phyloP scores from a whole-genome alignment of 1,284 basidiomycete genomes.

The Rhodofomes roseus region DNA sequence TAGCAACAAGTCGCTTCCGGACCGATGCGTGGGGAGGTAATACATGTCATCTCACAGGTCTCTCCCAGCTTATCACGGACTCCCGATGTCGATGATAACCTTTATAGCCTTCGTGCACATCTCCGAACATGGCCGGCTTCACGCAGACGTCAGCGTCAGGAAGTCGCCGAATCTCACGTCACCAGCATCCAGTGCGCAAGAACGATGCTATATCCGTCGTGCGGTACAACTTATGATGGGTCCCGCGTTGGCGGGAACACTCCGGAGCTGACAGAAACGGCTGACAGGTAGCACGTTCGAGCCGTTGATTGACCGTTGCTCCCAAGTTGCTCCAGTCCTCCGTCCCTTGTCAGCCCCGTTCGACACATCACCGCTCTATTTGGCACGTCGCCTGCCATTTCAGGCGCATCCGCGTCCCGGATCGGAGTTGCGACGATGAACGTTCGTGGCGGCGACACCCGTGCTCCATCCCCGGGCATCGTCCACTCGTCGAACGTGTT shows the following conservation, averaged over 20 bases:
- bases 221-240: not conserved
- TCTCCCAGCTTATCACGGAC: not conserved
- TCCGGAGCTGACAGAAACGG: not conserved
- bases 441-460: constrained; percentile 5
- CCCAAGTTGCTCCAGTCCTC: not conserved
- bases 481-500: constrained; percentile 2
- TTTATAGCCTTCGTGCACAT: not conserved
- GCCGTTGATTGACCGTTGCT: not conserved
- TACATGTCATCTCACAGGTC: not conserved
- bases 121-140: not conserved
- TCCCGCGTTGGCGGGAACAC: not conserved
- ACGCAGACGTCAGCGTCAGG: not conserved
- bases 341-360: not conserved
- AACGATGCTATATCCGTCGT: not conserved
- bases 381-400: constrained; percentile 1
- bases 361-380: not conserved
- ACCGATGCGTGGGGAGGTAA: not conserved
- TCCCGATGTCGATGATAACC: not conserved
- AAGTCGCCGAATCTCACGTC: not conserved
- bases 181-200: not conserved
- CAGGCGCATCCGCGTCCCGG: constrained; percentile 1
- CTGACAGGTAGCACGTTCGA: constrained; percentile 5
- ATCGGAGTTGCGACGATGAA: constrained; percentile 3
- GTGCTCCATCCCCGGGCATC: not conserved
- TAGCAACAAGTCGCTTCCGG: not conserved